phyloP scores from a whole-genome alignment of 2,329 filamentous ascomycete species.

The Pseudogymnoascus sp. region DNA sequence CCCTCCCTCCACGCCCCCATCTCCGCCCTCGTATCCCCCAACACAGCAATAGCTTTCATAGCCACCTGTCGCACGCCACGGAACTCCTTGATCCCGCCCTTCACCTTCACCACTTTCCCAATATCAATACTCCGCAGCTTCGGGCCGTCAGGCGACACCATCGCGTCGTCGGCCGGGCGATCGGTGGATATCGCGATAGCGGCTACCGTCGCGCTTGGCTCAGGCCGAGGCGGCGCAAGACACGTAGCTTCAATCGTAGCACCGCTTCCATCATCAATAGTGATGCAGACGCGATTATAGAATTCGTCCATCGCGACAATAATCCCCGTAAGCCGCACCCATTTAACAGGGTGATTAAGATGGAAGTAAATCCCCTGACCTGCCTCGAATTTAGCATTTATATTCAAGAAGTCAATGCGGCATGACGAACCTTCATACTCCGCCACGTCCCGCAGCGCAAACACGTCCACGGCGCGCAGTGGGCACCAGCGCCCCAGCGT shows the following conservation, averaged over 20 bases:
- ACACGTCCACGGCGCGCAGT: constrained; percentile 44
- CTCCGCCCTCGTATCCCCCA: constrained; percentile 49
- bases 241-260: constrained; percentile 42
- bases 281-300: constrained; percentile 41
- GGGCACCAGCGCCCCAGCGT: constrained; percentile 55
- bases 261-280: constrained; percentile 59
- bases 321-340: constrained; percentile 62
- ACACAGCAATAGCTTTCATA: constrained; percentile 40
- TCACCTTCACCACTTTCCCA: constrained; percentile 49
- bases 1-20: constrained; percentile 52
- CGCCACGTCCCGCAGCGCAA: constrained; percentile 37
- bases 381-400: constrained; percentile 24
- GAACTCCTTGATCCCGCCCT: constrained; percentile 43
- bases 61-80: constrained; percentile 44
- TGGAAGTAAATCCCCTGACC: constrained; percentile 57
- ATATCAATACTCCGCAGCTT: constrained; percentile 35
- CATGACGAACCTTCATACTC: constrained; percentile 49
- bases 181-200: constrained; percentile 5
- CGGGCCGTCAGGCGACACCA: constrained; percentile 29
- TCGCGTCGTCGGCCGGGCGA: constrained; percentile 31
- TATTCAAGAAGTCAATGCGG: too few species aligned
- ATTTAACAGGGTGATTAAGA: constrained; percentile 68
- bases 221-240: constrained; percentile 14
- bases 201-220: background rate
- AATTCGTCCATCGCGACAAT: constrained; percentile 56